These are phyloP conservation scores for Salvia sclarea DNA, from an alignment of 305 asterid species.

Conservation along the genomic window DNA sequence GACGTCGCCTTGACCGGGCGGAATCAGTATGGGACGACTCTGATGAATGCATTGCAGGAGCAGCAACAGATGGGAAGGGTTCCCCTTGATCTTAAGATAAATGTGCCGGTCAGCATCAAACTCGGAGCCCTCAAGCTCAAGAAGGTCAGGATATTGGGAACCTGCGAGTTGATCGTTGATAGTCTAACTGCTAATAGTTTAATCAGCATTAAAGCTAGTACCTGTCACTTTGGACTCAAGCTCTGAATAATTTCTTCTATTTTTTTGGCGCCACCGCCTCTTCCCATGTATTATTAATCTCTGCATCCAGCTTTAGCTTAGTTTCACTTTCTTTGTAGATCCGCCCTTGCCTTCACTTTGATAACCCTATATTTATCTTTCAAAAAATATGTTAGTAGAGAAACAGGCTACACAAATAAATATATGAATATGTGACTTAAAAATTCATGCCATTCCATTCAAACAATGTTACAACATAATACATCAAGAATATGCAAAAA, in stretches of 20 bases:
- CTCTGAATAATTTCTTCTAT: slow-evolving; percentile 40
- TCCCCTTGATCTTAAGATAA: slow-evolving; percentile 77
- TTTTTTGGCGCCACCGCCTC: neutral
- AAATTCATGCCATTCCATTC: too few species aligned
- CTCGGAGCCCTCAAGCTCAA: slow-evolving; percentile 70
- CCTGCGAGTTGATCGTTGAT: slow-evolving; percentile 78
- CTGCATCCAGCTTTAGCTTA: neutral
- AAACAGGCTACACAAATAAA: neutral
- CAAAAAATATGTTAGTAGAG: neutral
- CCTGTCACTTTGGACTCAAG: slow-evolving; percentile 68
- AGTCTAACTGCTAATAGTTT: slow-evolving; percentile 68
- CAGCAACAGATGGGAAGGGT: slow-evolving; percentile 80
- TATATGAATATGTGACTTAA: too few species aligned
- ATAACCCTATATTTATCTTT: slow-evolving; percentile 1
- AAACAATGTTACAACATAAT: too few species aligned
- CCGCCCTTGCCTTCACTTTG: slow-evolving; percentile 15
- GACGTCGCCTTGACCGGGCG: slow-evolving; percentile 62
- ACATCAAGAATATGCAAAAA: too few species aligned
- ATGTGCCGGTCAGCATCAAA: slow-evolving; percentile 72
- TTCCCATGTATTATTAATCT: slow-evolving; percentile 8
- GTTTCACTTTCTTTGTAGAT: slow-evolving; percentile 17
- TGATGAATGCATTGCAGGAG: slow-evolving; percentile 80
- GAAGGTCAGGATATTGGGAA: slow-evolving; percentile 68
- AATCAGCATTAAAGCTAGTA: slow-evolving; percentile 68
- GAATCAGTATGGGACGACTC: slow-evolving; percentile 64